These are phyloP conservation scores for Nepenthes mirabilis DNA, from an alignment of 148 eudicot genomes.

Conservation along the genomic window DNA sequence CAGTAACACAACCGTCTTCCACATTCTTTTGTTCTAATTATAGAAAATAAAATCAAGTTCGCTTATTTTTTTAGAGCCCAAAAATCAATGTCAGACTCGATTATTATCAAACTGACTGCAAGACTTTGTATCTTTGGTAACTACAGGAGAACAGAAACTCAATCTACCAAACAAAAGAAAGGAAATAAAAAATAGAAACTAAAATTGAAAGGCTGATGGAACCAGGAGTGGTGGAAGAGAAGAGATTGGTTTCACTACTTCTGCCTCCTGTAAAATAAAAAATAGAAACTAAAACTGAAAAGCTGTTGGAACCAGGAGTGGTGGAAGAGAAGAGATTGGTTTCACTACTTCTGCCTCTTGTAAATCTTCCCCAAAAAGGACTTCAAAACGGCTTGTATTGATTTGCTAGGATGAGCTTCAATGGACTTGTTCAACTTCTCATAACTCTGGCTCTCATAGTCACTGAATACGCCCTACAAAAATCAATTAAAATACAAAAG, in stretches of 20 bases:
- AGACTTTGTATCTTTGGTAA: no score
- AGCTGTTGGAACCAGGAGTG: neutral
- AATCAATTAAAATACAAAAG: neutral
- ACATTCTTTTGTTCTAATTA: no score
- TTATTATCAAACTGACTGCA: no score
- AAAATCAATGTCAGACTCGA: no score
- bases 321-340: neutral
- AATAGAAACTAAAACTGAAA: neutral
- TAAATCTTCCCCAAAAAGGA: conserved; percentile 87
- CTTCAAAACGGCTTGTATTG: conserved; percentile 74
- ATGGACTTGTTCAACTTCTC: conserved; percentile 45
- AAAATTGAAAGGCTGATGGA: neutral
- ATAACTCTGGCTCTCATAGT: conserved; percentile 67
- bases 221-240: neutral
- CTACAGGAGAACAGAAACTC: no score
- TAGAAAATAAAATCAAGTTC: no score
- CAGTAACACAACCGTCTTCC: no score
- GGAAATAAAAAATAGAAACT: conserved; percentile 8
- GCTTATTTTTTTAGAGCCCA: no score
- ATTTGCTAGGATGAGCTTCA: conserved; percentile 71
- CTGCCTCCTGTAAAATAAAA: conserved; percentile 56
- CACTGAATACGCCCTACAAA: conserved; percentile 47
- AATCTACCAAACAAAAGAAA: no score
- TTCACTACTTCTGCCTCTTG: conserved; percentile 66
- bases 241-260: conserved; percentile 23